Evolutionary conservation across 495 filamentous ascomycete species (phyloP), one percentile per base, ranked within the genome.

Genomic region (Diplogelasinospora grovesii): DNA sequence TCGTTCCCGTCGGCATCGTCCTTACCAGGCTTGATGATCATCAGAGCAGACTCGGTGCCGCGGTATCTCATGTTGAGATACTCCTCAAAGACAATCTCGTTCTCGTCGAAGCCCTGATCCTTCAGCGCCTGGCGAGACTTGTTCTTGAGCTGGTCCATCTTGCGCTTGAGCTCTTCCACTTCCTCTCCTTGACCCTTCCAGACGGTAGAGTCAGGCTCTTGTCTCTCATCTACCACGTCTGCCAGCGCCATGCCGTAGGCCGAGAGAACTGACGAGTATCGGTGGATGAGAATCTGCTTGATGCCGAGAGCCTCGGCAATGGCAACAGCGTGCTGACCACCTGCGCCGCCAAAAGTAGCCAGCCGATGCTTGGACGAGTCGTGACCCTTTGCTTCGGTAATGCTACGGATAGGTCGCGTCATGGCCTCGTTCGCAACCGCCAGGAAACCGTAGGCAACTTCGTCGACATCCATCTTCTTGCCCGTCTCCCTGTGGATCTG

Each of bases 221-320:
- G 89, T 23, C 79, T 71, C 61, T 98, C 92, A 35, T 95, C 85
- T 9, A 96, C 90, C 1, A 95, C 89, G 55, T 98, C 90, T 4
- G 92, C 92, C 16, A 98, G 61, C 3, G 88, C 88, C 90, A 98
- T 96, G 11, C 92, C 92, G 48, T 96, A 98, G 2, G 92, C 92
- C 0, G 89, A 95, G 0, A 98, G 73, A 2, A 98, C 88, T 0
- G 89, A 95, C 0, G 90, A 95, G 57, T 96, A 95, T 26, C 83
- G 73, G 54, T 96, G 92, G 10, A 98, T 73, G 3, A 98, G 66
- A 24, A 95, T 90, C 57, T 93, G 85, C 21, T 68, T 73, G 49
- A 98, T 86, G 0, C 90, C 89, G 14, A 98, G 69, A 14, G 82
- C 83, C 49, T 89, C 83, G 8, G 90, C 92, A 52, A 98, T 95